These are phyloP conservation scores for Kondoa malvinella DNA, from an alignment of 768 basidiomycete species.

Conservation along the genomic window DNA sequence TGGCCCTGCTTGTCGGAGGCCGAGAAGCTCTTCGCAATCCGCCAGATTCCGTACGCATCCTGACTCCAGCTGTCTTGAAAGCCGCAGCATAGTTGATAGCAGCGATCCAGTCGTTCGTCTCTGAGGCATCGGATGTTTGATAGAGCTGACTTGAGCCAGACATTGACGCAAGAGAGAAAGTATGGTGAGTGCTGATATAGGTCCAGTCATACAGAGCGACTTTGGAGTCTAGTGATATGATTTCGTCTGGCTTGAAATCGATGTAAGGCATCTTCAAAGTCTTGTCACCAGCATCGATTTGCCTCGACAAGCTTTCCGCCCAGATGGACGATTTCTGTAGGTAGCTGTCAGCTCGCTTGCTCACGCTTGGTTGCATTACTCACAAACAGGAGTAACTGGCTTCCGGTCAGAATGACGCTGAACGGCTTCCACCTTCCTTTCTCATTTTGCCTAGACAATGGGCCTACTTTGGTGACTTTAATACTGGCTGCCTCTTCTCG, in stretches of 20 bases:
- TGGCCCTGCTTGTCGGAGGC: neutral
- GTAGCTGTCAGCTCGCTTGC: no score
- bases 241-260: slow-evolving; percentile 62
- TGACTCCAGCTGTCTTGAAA: slow-evolving; percentile 68
- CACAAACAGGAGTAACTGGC: slow-evolving; percentile 74
- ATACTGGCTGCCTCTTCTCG: slow-evolving; percentile 32
- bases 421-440: slow-evolving; percentile 77
- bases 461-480: slow-evolving; percentile 61
- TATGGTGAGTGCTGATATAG: slow-evolving; percentile 43
- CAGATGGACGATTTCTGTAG: neutral
- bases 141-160: slow-evolving; percentile 68
- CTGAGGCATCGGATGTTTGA: slow-evolving; percentile 49
- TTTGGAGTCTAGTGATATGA: slow-evolving; percentile 56
- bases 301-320: neutral
- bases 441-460: slow-evolving; percentile 63
- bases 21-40: neutral
- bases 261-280: neutral
- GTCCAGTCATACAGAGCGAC: slow-evolving; percentile 57
- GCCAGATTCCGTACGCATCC: slow-evolving; percentile 43
- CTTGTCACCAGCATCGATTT: neutral
- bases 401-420: slow-evolving; percentile 69
- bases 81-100: slow-evolving; percentile 84
- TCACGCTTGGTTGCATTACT: no score
- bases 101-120: slow-evolving; percentile 78
- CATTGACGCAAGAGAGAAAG: slow-evolving; percentile 59